Evolutionary conservation across 352 stramenopile genomes (phyloP).

Genomic region (Globisporangium emineosum): DNA sequence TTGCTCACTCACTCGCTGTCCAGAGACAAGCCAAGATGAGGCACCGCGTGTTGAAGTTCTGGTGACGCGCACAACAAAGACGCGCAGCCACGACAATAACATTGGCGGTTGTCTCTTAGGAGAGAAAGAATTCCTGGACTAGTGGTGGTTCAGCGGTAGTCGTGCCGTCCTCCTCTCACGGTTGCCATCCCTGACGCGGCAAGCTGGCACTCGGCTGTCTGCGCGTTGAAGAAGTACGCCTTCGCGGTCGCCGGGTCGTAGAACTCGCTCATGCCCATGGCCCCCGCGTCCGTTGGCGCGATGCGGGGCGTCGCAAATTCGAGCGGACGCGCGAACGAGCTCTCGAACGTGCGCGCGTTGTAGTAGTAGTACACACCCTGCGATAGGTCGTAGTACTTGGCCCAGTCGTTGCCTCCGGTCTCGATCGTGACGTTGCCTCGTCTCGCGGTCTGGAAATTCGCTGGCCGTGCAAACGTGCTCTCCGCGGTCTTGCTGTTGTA

Average conservation of each 20-base stretch:
- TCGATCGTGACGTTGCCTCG: slow-evolving; percentile 13
- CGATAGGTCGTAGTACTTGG: slow-evolving; percentile 57
- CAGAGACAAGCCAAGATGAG: slow-evolving; percentile 1
- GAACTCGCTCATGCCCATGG: slow-evolving; percentile 22
- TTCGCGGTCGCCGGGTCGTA: slow-evolving; percentile 40
- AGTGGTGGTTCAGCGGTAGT: slow-evolving; percentile 13
- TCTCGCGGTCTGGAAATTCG: slow-evolving; percentile 23
- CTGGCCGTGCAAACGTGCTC: slow-evolving; percentile 48
- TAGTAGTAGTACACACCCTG: slow-evolving; percentile 66
- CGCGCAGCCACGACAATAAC: not conserved
- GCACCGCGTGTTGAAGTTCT: not conserved
- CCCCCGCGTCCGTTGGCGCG: slow-evolving; percentile 11
- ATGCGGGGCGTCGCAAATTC: slow-evolving; percentile 46
- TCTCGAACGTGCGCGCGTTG: slow-evolving; percentile 50
- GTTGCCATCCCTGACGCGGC: slow-evolving; percentile 10
- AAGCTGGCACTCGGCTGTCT: slow-evolving; percentile 50
- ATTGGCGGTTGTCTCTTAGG: not conserved
- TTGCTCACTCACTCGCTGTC: not conserved
- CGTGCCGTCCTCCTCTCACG: not conserved
- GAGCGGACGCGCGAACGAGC: slow-evolving; percentile 31
- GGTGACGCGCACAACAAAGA: slow-evolving; percentile 1
- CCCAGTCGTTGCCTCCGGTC: slow-evolving; percentile 22
- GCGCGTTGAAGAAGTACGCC: slow-evolving; percentile 42
- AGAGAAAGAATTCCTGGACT: not conserved
- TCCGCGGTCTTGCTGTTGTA: slow-evolving; percentile 74